Conservation (phyloP, 169 alveolate genomes). For the Pseudocohnilembus persalinus region DNA sequence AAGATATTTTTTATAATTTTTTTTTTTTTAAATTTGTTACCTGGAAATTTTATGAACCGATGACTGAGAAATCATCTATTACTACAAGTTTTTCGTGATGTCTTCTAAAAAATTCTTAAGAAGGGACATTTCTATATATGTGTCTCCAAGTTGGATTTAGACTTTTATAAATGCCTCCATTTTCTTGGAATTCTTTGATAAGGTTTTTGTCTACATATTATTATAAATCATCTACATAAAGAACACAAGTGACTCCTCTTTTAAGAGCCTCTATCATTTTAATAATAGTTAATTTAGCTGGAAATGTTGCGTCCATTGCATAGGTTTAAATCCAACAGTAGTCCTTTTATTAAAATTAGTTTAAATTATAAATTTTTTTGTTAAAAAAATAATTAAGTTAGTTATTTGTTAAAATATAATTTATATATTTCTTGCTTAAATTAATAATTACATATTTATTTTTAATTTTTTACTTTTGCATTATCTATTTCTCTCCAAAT, state of each 20-base stretch:
- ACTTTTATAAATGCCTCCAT: slow-evolving; percentile 67
- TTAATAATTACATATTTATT: neutral
- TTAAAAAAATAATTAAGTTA: neutral
- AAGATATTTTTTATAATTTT: no score
- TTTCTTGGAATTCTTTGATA: slow-evolving; percentile 34
- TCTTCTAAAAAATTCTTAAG: slow-evolving; percentile 60
- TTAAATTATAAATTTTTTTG: neutral
- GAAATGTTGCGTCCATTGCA: slow-evolving; percentile 64
- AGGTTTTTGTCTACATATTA: slow-evolving; percentile 48
- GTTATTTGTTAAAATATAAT: neutral
- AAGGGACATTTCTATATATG: slow-evolving; percentile 27
- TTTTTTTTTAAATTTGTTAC: neutral
- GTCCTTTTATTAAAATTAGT: slow-evolving; percentile 47
- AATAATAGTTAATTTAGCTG: slow-evolving; percentile 67
- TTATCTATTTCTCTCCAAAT: slow-evolving; percentile 18
- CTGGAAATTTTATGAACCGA: slow-evolving; percentile 69
- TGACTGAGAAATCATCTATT: slow-evolving; percentile 67
- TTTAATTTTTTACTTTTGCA: slow-evolving; percentile 5
- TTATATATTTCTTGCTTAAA: neutral
- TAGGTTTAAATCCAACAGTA: slow-evolving; percentile 68
- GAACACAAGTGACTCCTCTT: slow-evolving; percentile 77
- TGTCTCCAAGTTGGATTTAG: slow-evolving; percentile 58
- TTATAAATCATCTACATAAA: slow-evolving; percentile 73
- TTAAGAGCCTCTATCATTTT: slow-evolving; percentile 69
- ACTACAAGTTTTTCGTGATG: slow-evolving; percentile 75